Evolutionary conservation across 1,284 basidiomycete species (phyloP), one percentile per base, ranked within the genome.

Genomic region (Coniferiporia weirii): DNA sequence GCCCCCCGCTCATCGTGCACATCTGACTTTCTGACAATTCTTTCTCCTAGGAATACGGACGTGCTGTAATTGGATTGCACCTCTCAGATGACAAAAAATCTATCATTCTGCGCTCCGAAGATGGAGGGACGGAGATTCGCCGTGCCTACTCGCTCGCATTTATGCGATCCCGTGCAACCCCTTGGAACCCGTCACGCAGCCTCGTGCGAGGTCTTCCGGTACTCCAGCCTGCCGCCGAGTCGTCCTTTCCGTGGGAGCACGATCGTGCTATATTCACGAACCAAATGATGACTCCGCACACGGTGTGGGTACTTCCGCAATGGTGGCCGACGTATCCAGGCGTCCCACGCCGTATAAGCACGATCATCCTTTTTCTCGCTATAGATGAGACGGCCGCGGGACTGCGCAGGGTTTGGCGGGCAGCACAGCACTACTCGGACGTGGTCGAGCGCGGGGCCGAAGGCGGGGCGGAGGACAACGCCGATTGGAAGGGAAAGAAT

Each of bases 241-340:
- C 52, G 10, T 8, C n/a, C 13, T 54, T 49, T 36, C 27, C n/a
- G 10, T 61, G 60, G 60, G 56, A 53, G 27, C 60, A 61, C 43
- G 60, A 61, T 19, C 49, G 48, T 40, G 35, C 27, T 22, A 45
- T 40, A 34, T 57, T 61, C 44, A 34, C 38, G 50, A 13, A 38
- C 9, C 43, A 44, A 3, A 15, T 34, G 13, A 54, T 61, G 52
- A 40, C 47, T 6, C 56, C 56, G 12, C 60, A 61, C 20, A 58
- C 60, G 17, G 56, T 61, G 12, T 61, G 60, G 60, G 51, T 58
- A 12, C 52, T 62, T 15, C 57, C 57, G n/a, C 61, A 62, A 50
- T 62, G 61, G 61, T 62, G 61, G 61, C 61, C 61, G 34, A 62
- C 61, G 46, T 59, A 55, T 20, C 47, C 57, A 10, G 57, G 57